These are phyloP conservation scores for Clonostachys sp. DNA, from an alignment of 2,329 filamentous ascomycete genomes.

Conservation along the genomic window DNA sequence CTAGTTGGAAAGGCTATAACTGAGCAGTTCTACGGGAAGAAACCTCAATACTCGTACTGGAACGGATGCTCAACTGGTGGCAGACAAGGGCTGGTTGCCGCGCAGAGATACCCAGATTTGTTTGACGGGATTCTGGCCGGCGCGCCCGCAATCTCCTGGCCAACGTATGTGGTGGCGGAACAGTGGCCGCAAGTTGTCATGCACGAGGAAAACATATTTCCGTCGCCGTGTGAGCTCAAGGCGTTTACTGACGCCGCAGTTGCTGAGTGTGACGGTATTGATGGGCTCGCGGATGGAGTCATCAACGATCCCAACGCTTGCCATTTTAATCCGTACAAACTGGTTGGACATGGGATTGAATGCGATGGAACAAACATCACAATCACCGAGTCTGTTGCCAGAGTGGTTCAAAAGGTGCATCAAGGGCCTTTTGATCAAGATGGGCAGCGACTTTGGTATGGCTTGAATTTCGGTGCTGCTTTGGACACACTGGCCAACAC, in stretches of 20 bases:
- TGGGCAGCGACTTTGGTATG: no score
- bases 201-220: conserved; percentile 10
- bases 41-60: conserved; percentile 36
- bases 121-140: conserved; percentile 42
- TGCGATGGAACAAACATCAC: no score
- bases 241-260: conserved; percentile 32
- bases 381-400: no score
- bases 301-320: conserved; percentile 14
- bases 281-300: conserved; percentile 41
- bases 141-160: conserved; percentile 32
- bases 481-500: no score
- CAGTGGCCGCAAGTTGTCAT: conserved; percentile 22
- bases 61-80: conserved; percentile 48
- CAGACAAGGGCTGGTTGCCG: conserved; percentile 43
- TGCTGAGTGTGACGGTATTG: conserved; percentile 40
- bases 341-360: no score
- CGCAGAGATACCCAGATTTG: conserved; percentile 40
- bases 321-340: no score
- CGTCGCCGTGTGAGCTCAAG: conserved; percentile 5
- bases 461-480: no score
- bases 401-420: no score
- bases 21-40: conserved; percentile 29
- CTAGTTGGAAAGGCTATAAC: conserved; percentile 31
- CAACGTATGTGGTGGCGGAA: conserved; percentile 6
- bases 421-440: no score